Evolutionary conservation across 371 early-diverging fungal genomes (phyloP).

Genomic region (Paraphysoderma sedebokerense): DNA sequence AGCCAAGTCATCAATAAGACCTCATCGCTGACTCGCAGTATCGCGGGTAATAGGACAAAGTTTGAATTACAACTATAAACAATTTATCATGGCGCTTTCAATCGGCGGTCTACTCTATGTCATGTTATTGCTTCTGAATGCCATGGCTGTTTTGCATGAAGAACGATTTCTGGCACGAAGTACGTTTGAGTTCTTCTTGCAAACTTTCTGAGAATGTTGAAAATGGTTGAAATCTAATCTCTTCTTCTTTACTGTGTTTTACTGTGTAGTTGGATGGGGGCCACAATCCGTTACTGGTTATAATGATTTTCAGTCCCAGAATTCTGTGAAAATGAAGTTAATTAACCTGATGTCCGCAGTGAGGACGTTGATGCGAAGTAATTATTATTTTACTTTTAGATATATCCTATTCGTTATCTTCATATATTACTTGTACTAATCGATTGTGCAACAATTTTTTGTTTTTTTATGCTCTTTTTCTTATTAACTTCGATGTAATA

Average conservation of each 20-base stretch:
- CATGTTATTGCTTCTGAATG: constrained; percentile 66
- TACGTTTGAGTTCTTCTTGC: constrained; percentile 18
- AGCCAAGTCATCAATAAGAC: too few relatives aligned
- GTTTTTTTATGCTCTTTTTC: not conserved
- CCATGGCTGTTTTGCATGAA: constrained; percentile 81
- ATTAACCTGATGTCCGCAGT: constrained; percentile 81
- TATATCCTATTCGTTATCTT: too few relatives aligned
- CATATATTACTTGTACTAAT: too few relatives aligned
- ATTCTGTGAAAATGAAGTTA: constrained; percentile 60
- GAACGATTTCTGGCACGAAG: constrained; percentile 87
- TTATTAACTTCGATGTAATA: not conserved
- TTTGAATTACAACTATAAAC: too few relatives aligned
- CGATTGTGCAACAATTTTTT: not conserved
- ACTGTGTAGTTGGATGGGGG: not conserved
- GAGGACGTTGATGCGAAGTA: constrained; percentile 79
- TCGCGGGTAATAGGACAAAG: too few relatives aligned
- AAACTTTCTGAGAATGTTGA: not conserved
- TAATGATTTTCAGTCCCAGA: constrained; percentile 28
- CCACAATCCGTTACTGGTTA: constrained; percentile 8
- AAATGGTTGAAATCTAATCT: not conserved
- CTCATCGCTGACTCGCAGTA: too few relatives aligned
- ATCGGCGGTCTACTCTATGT: constrained; percentile 62
- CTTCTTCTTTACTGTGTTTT: too few relatives aligned
- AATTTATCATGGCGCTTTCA: constrained; percentile 17
- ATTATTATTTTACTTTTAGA: constrained; percentile 6